Base-by-base conservation (phyloP, 73 alveolate species). In the Blepharisma stoltei region DNA sequence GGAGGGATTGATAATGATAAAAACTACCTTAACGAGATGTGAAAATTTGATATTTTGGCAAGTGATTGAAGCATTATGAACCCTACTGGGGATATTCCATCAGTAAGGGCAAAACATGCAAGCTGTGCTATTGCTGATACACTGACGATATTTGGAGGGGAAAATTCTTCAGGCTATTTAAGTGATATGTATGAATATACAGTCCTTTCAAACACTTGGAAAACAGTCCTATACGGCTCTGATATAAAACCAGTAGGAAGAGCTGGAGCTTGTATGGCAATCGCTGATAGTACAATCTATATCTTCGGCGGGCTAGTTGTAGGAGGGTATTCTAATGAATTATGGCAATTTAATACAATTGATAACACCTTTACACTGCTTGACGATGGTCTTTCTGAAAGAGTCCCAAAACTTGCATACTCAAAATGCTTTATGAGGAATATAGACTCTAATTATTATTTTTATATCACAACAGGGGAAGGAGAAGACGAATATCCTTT, bases 51-150 rank as follows among this genome's bases (percentile, higher is more conserved):
- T 25, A 14, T 60, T 14, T 14, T 9, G 2, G 5, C 47, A 0
- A 9, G 18, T 3, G 38, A 18, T 60, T 60, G 73, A 47, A 25
- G 18, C 38, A n/a, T 11, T 25, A 9, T 60, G 38, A 60, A 20
- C 46, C 73, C 73, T 18, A 25, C 38, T 60, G 73, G 73, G 2
- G 73, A 60, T 25, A 60, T 60, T 60, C 73, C 73, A 14, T 38
- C 37, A 60, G 48, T 38, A 0, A n/a, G 73, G 48, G 45, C 45
- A 14, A 14, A 25, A 9, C 23, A 8, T 60, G 73, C 48, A 20
- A 14, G 37, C 23, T n/a, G 14, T 60, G 18, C 2, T n/a, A 25
- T 9, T 14, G 38, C 73, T 0, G 73, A 25, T 20, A 25, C 38
- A 9, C 18, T n/a, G 14, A 14, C 23, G 18, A 9, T 25, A 14